phyloP scores from a whole-genome alignment of 768 basidiomycete genomes.

The Kwoniella sp. region DNA sequence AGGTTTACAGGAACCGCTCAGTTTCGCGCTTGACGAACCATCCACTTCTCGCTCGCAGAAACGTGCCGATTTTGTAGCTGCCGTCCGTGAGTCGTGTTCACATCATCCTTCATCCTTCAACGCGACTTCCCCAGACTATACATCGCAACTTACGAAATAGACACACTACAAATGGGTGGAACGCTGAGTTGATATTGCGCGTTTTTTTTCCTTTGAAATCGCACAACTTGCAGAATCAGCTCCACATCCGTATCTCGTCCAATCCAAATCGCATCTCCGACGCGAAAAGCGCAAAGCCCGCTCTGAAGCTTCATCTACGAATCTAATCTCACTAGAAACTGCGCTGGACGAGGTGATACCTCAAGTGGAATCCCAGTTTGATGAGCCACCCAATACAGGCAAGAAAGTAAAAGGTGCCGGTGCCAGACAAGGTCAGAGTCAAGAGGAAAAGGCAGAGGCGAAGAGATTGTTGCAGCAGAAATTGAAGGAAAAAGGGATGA shows the following conservation, averaged over 20 bases:
- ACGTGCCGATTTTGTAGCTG: slow-evolving; percentile 4
- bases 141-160: no score
- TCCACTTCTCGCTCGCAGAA: slow-evolving; percentile 6
- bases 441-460: background rate
- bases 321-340: slow-evolving; percentile 27
- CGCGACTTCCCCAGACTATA: no score
- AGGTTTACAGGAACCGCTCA: slow-evolving; percentile 5
- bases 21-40: slow-evolving; percentile 8
- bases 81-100: slow-evolving; percentile 17
- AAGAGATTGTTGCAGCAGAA: slow-evolving; percentile 8
- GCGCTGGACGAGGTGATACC: slow-evolving; percentile 26
- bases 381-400: slow-evolving; percentile 16
- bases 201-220: background rate
- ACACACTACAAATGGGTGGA: no score
- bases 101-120: background rate
- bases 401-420: slow-evolving; percentile 10
- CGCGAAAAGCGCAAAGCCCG: slow-evolving; percentile 49
- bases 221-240: slow-evolving; percentile 11
- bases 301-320: slow-evolving; percentile 40
- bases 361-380: background rate
- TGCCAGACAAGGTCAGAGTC: no score
- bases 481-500: slow-evolving; percentile 30
- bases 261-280: slow-evolving; percentile 34
- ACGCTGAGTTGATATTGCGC: background rate
- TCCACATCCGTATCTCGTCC: slow-evolving; percentile 42